phyloP scores from a whole-genome alignment of 2,329 filamentous ascomycete genomes.

The Dryadomyces quercus-mongolicae region DNA sequence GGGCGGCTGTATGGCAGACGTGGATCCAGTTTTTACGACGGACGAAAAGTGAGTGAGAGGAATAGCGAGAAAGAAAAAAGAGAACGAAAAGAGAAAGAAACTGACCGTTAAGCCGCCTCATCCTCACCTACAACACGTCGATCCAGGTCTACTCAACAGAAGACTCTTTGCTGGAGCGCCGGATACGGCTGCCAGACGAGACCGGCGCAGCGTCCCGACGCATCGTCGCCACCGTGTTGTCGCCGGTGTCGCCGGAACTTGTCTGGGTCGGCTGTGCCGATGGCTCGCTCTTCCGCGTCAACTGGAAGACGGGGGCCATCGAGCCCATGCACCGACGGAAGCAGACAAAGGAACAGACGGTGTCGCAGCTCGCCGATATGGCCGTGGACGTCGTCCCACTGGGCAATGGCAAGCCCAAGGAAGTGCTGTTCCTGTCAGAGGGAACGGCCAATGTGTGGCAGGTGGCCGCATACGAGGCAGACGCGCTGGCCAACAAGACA shows the following conservation, averaged over 20 bases:
- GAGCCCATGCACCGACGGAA: constrained; percentile 15
- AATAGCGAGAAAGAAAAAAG: too few relatives aligned
- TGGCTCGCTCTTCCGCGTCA: constrained; percentile 42
- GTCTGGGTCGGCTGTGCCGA: constrained; percentile 50
- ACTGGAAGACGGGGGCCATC: constrained; percentile 39
- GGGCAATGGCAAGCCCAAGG: constrained; percentile 19
- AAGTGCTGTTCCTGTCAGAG: constrained; percentile 36
- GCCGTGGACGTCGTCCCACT: constrained; percentile 26
- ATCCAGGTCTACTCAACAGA: constrained; percentile 71
- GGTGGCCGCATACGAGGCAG: constrained; percentile 31
- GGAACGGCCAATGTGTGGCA: constrained; percentile 24
- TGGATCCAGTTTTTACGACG: constrained; percentile 48
- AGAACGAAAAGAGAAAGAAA: not conserved
- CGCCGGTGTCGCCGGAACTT: constrained; percentile 29
- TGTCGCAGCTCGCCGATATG: constrained; percentile 29
- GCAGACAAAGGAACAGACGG: constrained; percentile 27
- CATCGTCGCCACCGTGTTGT: constrained; percentile 27
- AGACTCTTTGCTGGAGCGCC: constrained; percentile 69
- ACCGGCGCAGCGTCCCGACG: constrained; percentile 5
- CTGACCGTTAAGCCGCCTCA: constrained; percentile 42
- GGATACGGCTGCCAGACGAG: constrained; percentile 44
- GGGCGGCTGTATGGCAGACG: constrained; percentile 52
- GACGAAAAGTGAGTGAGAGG: constrained; percentile 43
- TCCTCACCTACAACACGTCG: constrained; percentile 62
- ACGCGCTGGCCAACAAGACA: constrained; percentile 1